These are phyloP conservation scores for Kockiozyma suomiensis DNA, from an alignment of 805 yeast species.

Conservation along the genomic window DNA sequence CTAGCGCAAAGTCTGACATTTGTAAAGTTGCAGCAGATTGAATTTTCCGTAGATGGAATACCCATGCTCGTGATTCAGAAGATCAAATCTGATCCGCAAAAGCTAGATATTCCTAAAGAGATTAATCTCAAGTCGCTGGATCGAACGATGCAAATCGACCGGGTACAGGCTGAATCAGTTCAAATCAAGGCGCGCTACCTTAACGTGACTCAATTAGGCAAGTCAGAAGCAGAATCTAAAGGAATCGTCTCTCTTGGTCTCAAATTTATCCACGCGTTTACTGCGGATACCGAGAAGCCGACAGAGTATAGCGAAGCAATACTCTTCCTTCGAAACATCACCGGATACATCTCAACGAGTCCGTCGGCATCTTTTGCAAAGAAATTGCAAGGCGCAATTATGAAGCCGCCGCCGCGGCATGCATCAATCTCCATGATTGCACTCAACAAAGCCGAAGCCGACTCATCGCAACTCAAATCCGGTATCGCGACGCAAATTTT, in stretches of 20 bases:
- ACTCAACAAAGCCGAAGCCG: slow-evolving; percentile 38
- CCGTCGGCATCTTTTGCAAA: slow-evolving; percentile 41
- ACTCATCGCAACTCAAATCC: slow-evolving; percentile 39
- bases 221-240: slow-evolving; percentile 29
- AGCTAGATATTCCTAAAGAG: slow-evolving; percentile 36
- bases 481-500: slow-evolving; percentile 44
- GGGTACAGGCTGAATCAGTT: slow-evolving; percentile 37
- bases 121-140: slow-evolving; percentile 38
- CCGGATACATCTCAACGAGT: slow-evolving; percentile 40
- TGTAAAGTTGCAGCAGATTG: slow-evolving; percentile 40
- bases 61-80: slow-evolving; percentile 40
- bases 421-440: slow-evolving; percentile 43
- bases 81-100: slow-evolving; percentile 31
- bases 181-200: slow-evolving; percentile 41
- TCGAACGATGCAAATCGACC: slow-evolving; percentile 36
- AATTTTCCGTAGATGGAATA: slow-evolving; percentile 39
- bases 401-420: slow-evolving; percentile 47
- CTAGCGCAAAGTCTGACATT: slow-evolving; percentile 46
- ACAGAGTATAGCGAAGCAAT: slow-evolving; percentile 39
- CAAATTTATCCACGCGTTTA: slow-evolving; percentile 26
- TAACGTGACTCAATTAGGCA: slow-evolving; percentile 43
- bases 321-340: slow-evolving; percentile 40
- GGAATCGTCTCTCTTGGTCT: slow-evolving; percentile 30
- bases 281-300: slow-evolving; percentile 40
- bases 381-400: slow-evolving; percentile 43